Evolutionary conservation across 176 grass and related monocot genomes (phyloP).

Genomic region (Triticum urartu): DNA sequence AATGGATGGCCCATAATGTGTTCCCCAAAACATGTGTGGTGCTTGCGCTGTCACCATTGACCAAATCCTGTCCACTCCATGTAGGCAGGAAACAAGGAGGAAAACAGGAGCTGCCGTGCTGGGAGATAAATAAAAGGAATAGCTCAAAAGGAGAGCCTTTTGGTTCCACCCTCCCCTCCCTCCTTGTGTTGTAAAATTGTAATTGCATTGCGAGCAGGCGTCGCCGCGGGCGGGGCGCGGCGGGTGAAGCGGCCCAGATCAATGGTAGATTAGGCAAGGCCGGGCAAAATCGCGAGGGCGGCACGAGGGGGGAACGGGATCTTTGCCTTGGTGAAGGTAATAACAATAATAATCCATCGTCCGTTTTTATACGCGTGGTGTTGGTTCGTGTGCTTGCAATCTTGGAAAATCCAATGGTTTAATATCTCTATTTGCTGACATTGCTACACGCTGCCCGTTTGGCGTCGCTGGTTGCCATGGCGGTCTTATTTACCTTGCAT

Average conservation of each 20-base stretch:
- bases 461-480: no score
- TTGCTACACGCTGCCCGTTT: no score
- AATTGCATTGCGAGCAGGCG: not conserved
- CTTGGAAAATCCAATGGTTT: not conserved
- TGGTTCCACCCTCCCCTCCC: conserved; percentile 19
- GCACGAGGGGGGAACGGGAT: not conserved
- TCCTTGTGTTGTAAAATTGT: not conserved
- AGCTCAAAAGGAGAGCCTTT: conserved; percentile 35
- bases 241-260: conserved; percentile 22
- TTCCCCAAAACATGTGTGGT: not conserved
- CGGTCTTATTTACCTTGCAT: no score
- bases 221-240: conserved; percentile 1
- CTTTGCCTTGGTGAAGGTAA: conserved; percentile 6
- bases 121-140: conserved; percentile 21
- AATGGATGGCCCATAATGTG: conserved; percentile 40
- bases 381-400: not conserved
- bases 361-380: not conserved
- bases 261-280: conserved; percentile 20
- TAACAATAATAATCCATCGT: not conserved
- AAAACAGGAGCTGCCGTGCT: not conserved
- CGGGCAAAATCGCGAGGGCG: not conserved
- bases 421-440: no score
- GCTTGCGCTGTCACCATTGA: conserved; percentile 18
- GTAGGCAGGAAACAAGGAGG: not conserved
- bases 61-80: conserved; percentile 44